Evolutionary conservation across 441 rosid genomes (phyloP), one percentile per base, ranked within the genome.

Genomic region (Theobroma grandiflorum): DNA sequence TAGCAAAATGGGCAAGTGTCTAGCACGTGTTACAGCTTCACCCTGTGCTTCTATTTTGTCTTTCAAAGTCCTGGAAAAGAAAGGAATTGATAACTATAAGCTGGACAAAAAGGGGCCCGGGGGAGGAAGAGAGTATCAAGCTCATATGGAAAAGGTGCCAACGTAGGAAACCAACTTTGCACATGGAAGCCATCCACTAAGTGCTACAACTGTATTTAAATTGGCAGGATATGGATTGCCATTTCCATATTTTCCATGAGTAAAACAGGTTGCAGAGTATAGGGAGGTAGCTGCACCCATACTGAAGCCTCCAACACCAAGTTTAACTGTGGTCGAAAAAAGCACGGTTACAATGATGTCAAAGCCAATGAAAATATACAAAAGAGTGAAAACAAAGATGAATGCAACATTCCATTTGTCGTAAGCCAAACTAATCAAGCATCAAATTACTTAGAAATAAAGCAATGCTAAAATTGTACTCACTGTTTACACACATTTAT

Each of bases 141-240:
- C 68, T 82, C 22, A 67, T 7, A 74, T 57, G 45, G 45, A 77
- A 49, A 69, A 59, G 72, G 22, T 31, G 61, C 22, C 75, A 67
- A 67, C 45, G 49, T 74, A 83, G 83, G 83, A 72, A 66, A 86
- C 92, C 68, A 74, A 96, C 99, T 89, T 96, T 79, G 98, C 81
- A 82, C 96, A 92, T 65, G 99, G 99, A 80, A 96, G 98, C 98
- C 99, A 95, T 77, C 99, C 98, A 85, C 99, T 96, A 83, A 96
- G 86, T 85, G 97, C 99, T 35, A 94, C 92, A 75, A 87, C 90
- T 79, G 97, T 90, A 82, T 88, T 88, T 83, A 97, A 74, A 67
- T 88, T 92, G 79, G 93, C 86, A 73, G 94, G 94, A 83, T 91
- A 94, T 4, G 86, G 89, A 75, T 82, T 91, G 84, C 95, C 95